Evolutionary conservation across 139 green algal genomes (phyloP).

Genomic region (Chlamydomonas sphaeroides): DNA sequence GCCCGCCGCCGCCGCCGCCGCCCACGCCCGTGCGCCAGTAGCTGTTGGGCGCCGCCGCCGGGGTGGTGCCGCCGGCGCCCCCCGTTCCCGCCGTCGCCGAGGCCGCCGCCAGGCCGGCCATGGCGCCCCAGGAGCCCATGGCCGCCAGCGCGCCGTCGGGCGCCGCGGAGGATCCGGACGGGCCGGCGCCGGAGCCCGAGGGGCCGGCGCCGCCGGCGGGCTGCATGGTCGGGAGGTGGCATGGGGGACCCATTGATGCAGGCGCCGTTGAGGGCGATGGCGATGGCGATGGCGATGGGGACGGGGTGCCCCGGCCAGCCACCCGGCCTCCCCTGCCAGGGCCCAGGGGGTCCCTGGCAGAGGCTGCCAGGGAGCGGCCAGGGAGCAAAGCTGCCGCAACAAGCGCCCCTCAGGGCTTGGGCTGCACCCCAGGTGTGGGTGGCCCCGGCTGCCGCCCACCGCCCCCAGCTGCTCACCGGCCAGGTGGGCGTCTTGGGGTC

Average conservation of each 20-base stretch:
- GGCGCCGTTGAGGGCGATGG: no score
- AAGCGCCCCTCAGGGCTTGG: no score
- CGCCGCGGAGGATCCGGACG: neutral
- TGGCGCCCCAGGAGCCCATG: conserved; percentile 22
- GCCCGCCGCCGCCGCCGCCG: conserved; percentile 30
- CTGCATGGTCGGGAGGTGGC: no score
- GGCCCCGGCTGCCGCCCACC: neutral
- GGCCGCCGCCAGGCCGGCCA: conserved; percentile 16
- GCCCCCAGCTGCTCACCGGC: conserved; percentile 13
- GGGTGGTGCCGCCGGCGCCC: neutral
- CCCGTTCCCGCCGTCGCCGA: neutral
- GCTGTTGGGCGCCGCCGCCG: neutral
- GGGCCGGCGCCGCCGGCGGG: neutral
- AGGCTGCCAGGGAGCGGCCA: no score
- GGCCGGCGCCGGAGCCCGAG: neutral
- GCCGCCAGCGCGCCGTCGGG: neutral
- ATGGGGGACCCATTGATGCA: no score
- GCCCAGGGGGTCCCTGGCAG: no score
- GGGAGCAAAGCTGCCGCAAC: no score
- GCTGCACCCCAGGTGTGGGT: no score
- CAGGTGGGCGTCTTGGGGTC: conserved; percentile 64
- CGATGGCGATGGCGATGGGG: no score
- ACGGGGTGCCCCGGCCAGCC: no score
- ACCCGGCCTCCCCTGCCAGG: no score
- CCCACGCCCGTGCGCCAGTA: conserved; percentile 2